Evolutionary conservation across 352 stramenopile genomes (phyloP).

Genomic region (Elongisporangium anandrum): DNA sequence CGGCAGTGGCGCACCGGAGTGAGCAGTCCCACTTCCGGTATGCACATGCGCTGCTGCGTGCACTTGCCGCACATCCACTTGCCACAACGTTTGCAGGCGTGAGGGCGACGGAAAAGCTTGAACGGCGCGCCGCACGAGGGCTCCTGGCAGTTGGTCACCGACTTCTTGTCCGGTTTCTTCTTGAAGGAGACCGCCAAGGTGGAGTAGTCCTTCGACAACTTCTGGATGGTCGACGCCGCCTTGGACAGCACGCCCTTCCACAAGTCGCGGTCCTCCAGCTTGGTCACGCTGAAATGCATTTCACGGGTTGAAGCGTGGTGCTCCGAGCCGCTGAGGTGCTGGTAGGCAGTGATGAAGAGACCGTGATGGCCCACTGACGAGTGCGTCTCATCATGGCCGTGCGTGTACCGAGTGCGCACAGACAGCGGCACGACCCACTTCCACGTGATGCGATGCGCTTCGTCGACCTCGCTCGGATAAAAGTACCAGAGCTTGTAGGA

Average conservation of each 20-base stretch:
- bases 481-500: conserved; percentile 90
- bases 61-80: conserved; percentile 87
- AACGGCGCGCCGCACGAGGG: conserved; percentile 60
- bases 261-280: conserved; percentile 77
- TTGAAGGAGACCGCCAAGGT: conserved; percentile 62
- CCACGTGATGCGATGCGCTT: conserved; percentile 78
- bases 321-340: conserved; percentile 57
- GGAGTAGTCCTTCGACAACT: conserved; percentile 64
- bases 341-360: conserved; percentile 76
- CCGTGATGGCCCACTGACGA: conserved; percentile 81
- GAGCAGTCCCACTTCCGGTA: conserved; percentile 75
- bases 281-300: conserved; percentile 83
- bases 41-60: conserved; percentile 71
- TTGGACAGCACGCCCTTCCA: conserved; percentile 72
- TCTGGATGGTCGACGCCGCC: conserved; percentile 55
- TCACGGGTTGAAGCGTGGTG: conserved; percentile 50
- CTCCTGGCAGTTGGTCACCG: conserved; percentile 73
- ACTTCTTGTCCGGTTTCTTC: conserved; percentile 81
- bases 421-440: conserved; percentile 84
- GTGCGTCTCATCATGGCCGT: conserved; percentile 82
- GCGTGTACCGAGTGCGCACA: conserved; percentile 71
- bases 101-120: conserved; percentile 78
- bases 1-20: conserved; percentile 78
- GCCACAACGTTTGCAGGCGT: conserved; percentile 81
- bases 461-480: conserved; percentile 81